phyloP scores from a whole-genome alignment of 1,284 basidiomycete genomes.

The Hemileia vastatrix region DNA sequence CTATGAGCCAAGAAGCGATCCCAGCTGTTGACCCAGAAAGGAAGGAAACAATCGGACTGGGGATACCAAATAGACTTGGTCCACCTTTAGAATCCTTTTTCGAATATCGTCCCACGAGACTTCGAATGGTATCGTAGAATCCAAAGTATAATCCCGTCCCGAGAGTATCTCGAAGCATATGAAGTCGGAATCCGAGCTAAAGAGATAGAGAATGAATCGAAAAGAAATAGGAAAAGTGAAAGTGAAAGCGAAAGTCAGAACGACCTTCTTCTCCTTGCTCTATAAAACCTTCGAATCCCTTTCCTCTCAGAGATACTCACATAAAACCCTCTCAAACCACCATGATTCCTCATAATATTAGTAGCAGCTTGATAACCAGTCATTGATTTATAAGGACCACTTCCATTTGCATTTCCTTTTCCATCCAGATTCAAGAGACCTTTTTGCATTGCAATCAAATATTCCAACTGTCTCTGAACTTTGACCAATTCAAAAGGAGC shows the following conservation, averaged over 20 bases:
- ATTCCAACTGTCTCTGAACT: conserved; percentile 74
- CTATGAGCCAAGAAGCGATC: conserved; percentile 53
- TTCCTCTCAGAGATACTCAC: conserved; percentile 22
- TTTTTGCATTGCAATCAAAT: conserved; percentile 72
- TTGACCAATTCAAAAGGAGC: conserved; percentile 85
- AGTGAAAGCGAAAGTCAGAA: conserved; percentile 66
- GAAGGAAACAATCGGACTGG: conserved; percentile 65
- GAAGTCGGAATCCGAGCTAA: not conserved
- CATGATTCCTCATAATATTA: not conserved
- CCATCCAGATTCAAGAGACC: conserved; percentile 59
- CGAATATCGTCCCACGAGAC: conserved; percentile 59
- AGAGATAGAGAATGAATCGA: conserved; percentile 24
- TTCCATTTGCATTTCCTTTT: no score
- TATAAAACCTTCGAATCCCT: not conserved
- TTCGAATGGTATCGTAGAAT: conserved; percentile 76
- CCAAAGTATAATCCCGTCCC: conserved; percentile 77
- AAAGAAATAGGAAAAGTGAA: conserved; percentile 50
- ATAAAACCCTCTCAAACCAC: conserved; percentile 54
- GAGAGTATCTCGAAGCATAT: conserved; percentile 62
- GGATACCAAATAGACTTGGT: conserved; percentile 67
- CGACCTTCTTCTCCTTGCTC: conserved; percentile 29
- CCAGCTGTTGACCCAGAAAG: conserved; percentile 71
- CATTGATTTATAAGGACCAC: no score
- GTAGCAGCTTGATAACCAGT: no score
- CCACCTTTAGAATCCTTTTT: conserved; percentile 64